phyloP scores from a whole-genome alignment of 2,329 filamentous ascomycete genomes.

The Apiospora rasikravindrae region DNA sequence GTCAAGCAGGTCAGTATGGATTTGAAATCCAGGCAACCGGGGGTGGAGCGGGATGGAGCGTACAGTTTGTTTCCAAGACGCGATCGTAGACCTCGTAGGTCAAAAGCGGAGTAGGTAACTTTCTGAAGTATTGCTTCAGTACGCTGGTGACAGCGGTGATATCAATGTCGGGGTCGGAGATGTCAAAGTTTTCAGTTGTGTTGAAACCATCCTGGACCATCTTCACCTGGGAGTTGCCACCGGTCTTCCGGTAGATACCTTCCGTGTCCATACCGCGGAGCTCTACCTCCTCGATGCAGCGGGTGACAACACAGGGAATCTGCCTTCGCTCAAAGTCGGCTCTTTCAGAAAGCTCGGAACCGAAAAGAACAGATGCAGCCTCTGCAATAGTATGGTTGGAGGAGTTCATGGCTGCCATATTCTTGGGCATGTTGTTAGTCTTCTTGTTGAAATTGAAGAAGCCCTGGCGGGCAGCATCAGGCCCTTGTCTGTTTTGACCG shows the following conservation, averaged over 20 bases:
- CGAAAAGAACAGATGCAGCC: constrained; percentile 72
- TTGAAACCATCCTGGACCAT: constrained; percentile 91
- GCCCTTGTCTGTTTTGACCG: constrained; percentile 37
- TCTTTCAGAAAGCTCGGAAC: constrained; percentile 84
- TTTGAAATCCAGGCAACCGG: neutral
- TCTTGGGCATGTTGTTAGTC: constrained; percentile 54
- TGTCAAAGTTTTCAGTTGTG: constrained; percentile 82
- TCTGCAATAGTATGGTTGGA: constrained; percentile 50
- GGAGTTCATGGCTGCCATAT: constrained; percentile 50
- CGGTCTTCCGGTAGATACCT: constrained; percentile 97
- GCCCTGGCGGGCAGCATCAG: constrained; percentile 56
- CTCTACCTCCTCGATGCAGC: constrained; percentile 97
- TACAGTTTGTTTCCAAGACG: constrained; percentile 80
- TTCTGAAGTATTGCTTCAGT: constrained; percentile 96
- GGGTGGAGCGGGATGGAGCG: constrained; percentile 36
- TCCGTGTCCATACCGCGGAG: constrained; percentile 95
- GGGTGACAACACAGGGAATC: constrained; percentile 87
- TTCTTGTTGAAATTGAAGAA: constrained; percentile 69
- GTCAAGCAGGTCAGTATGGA: constrained; percentile 24
- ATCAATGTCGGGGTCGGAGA: constrained; percentile 90
- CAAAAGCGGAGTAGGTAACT: constrained; percentile 85
- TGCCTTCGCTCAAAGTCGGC: constrained; percentile 87
- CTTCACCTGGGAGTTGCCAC: constrained; percentile 89
- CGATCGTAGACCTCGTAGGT: constrained; percentile 93
- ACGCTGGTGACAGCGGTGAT: constrained; percentile 96